A percentile compares a stretch with the other conserved stretches of the same genome.
Evolutionary conservation across 768 basidiomycete genomes (phyloP).

Genomic region (Podaxis pistillaris): DNA sequence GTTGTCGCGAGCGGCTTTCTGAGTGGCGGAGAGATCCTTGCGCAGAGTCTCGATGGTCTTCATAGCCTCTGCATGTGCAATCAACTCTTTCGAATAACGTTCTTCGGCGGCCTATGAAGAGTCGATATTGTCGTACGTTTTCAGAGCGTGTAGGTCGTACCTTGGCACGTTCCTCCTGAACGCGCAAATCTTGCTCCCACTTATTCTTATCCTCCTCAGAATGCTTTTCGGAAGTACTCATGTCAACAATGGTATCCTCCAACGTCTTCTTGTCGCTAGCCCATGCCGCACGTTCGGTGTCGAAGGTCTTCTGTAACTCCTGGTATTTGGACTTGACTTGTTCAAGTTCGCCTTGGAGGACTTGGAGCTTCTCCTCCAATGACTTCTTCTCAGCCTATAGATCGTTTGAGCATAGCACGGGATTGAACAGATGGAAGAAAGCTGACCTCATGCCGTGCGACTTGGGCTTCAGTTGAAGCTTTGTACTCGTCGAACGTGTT

Average conservation of each 20-base stretch:
- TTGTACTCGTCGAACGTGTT: conserved; percentile 81
- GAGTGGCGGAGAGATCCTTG: conserved; percentile 53
- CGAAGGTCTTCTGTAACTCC: conserved; percentile 64
- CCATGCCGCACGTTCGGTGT: conserved; percentile 70
- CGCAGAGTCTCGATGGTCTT: conserved; percentile 66
- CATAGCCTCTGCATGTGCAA: conserved; percentile 84
- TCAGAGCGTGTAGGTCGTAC: conserved; percentile 30
- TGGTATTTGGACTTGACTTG: conserved; percentile 47
- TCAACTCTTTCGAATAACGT: conserved; percentile 76
- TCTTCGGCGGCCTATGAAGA: conserved; percentile 65
- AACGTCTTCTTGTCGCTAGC: conserved; percentile 76
- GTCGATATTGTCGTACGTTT: not conserved
- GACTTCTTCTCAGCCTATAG: conserved; percentile 61
- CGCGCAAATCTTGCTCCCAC: conserved; percentile 64
- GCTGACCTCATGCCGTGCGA: conserved; percentile 66
- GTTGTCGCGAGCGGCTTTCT: conserved; percentile 56
- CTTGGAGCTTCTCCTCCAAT: conserved; percentile 59
- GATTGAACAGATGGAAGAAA: not conserved
- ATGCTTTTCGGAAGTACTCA: conserved; percentile 71
- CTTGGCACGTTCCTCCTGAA: conserved; percentile 68
- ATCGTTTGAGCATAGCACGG: not conserved
- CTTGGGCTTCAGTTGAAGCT: conserved; percentile 63
- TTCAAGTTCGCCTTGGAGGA: conserved; percentile 52
- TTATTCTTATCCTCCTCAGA: conserved; percentile 61
- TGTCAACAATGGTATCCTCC: conserved; percentile 79